Evolutionary conservation across 176 grass and related monocot genomes (phyloP).

Genomic region (Rhipidocladum racemiflorum): DNA sequence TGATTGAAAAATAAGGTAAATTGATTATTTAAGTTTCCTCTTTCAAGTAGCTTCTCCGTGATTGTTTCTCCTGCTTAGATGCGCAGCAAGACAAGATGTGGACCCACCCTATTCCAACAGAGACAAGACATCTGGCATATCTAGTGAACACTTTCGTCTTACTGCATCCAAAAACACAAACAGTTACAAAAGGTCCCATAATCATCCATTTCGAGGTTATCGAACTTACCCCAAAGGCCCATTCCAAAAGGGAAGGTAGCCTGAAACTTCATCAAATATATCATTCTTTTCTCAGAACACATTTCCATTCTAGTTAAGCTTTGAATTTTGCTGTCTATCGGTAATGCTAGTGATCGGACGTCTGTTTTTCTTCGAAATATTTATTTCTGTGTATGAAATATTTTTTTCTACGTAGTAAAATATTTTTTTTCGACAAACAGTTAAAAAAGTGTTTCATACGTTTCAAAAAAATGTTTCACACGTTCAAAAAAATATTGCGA

Average conservation of each 20-base stretch:
- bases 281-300: neutral
- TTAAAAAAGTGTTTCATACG: too few relatives aligned
- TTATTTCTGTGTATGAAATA: too few relatives aligned
- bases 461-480: too few relatives aligned
- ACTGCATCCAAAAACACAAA: neutral
- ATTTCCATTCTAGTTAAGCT: neutral
- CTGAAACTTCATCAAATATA: neutral
- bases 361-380: too few relatives aligned
- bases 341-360: too few relatives aligned
- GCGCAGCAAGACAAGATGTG: neutral
- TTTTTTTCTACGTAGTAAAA: too few relatives aligned
- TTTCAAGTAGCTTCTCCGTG: neutral
- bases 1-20: neutral
- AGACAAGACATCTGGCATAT: neutral
- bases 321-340: neutral
- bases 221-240: neutral
- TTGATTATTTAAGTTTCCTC: neutral
- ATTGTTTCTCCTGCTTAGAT: neutral
- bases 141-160: neutral
- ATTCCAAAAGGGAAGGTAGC: neutral
- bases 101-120: neutral
- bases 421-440: too few relatives aligned
- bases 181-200: neutral
- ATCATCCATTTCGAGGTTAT: neutral
- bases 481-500: too few relatives aligned